These are phyloP conservation scores for Penicillium verrucosum DNA, from an alignment of 2,329 filamentous ascomycete species.

Conservation along the genomic window DNA sequence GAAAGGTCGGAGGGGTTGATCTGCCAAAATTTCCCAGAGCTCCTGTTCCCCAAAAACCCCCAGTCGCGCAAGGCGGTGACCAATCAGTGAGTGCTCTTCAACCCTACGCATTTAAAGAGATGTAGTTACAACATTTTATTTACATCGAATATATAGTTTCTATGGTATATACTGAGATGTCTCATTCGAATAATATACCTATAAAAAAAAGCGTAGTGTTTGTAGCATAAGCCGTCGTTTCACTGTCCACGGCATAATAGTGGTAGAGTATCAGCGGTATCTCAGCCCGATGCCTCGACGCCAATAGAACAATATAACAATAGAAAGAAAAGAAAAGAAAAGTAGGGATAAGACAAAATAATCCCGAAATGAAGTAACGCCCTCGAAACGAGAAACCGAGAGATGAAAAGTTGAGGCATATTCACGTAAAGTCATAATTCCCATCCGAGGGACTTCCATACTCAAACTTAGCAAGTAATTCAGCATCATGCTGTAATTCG, in stretches of 20 bases:
- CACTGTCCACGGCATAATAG: not conserved
- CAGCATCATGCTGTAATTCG: slow-evolving; percentile 42
- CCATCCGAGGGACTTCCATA: slow-evolving; percentile 40
- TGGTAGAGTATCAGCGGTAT: slow-evolving; percentile 4
- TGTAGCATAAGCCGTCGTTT: not conserved
- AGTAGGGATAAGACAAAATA: slow-evolving; percentile 4
- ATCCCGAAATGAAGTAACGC: slow-evolving; percentile 3
- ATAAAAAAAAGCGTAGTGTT: not conserved
- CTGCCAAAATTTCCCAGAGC: slow-evolving; percentile 45
- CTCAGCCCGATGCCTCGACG: not conserved
- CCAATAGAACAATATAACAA: slow-evolving; percentile 5
- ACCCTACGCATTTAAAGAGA: slow-evolving; percentile 1
- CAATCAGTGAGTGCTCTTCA: slow-evolving; percentile 28
- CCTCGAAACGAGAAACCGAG: not conserved
- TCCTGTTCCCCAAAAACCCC: slow-evolving; percentile 32
- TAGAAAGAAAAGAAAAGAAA: not conserved
- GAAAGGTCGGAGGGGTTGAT: slow-evolving; percentile 33
- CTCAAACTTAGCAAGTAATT: slow-evolving; percentile 40
- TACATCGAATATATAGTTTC: not conserved
- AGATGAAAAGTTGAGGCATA: slow-evolving; percentile 22
- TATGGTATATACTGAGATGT: not conserved
- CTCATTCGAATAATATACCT: not conserved
- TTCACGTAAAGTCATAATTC: slow-evolving; percentile 33
- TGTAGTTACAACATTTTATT: not conserved
- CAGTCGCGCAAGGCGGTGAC: slow-evolving; percentile 34